phyloP scores from a whole-genome alignment of 2,329 filamentous ascomycete species.

The Capronia epimyces region DNA sequence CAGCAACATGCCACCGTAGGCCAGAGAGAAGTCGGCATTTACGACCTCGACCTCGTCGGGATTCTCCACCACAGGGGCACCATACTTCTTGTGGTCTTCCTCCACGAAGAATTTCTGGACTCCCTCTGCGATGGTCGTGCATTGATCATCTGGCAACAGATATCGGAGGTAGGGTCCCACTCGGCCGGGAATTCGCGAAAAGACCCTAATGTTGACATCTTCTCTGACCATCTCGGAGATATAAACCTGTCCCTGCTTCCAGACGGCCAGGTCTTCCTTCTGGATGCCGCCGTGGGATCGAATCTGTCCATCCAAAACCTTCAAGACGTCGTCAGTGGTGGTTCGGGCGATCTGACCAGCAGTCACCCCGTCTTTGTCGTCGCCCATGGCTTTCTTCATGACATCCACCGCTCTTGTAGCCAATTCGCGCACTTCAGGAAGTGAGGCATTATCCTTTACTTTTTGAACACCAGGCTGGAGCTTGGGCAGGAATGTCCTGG shows the following conservation, averaged over 20 bases:
- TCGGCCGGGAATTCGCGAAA: conserved; percentile 63
- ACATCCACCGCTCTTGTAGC: conserved; percentile 75
- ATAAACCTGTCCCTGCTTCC: conserved; percentile 64
- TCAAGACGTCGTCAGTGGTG: conserved; percentile 66
- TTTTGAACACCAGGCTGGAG: conserved; percentile 87
- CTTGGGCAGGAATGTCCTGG: conserved; percentile 89
- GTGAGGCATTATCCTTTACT: conserved; percentile 79
- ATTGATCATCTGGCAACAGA: conserved; percentile 58
- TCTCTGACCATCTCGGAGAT: conserved; percentile 80
- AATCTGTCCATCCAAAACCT: conserved; percentile 69
- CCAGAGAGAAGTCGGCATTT: conserved; percentile 94
- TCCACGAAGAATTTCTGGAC: conserved; percentile 73
- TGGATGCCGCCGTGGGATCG: conserved; percentile 62
- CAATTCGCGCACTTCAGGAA: conserved; percentile 90
- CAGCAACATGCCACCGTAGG: conserved; percentile 94
- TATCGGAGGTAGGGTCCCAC: conserved; percentile 70
- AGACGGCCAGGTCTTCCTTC: conserved; percentile 57
- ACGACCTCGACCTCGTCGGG: conserved; percentile 94
- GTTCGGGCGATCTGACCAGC: conserved; percentile 57
- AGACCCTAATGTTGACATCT: conserved; percentile 75
- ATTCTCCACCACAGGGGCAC: conserved; percentile 77
- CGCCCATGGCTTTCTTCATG: conserved; percentile 88
- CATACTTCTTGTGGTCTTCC: conserved; percentile 83
- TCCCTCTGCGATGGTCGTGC: conserved; percentile 62
- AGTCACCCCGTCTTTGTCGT: conserved; percentile 57